These are phyloP conservation scores for Noccaea caerulescens DNA, from an alignment of 345 rosid genomes.

Conservation along the genomic window DNA sequence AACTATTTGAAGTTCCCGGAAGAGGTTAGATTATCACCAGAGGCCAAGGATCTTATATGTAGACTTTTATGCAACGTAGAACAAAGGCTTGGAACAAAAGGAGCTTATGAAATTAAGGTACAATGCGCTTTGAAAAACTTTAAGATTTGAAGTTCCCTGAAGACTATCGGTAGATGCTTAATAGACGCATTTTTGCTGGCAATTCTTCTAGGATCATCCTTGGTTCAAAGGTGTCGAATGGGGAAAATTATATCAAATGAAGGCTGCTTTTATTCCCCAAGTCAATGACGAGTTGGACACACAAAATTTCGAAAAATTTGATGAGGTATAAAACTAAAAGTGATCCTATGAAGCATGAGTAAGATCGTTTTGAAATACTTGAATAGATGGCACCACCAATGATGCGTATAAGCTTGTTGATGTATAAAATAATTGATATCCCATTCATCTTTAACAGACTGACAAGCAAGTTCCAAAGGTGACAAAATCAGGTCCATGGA, in stretches of 20 bases:
- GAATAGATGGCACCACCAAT: neutral
- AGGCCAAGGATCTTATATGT: slow-evolving; percentile 87
- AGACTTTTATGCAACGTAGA: slow-evolving; percentile 90
- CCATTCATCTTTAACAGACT: slow-evolving; percentile 50
- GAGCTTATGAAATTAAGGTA: slow-evolving; percentile 92
- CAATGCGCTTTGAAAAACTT: slow-evolving; percentile 54
- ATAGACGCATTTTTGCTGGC: slow-evolving; percentile 33
- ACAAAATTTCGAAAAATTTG: slow-evolving; percentile 96
- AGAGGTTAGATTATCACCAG: slow-evolving; percentile 88
- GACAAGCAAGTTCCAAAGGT: slow-evolving; percentile 61
- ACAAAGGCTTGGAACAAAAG: slow-evolving; percentile 92
- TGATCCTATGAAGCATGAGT: neutral
- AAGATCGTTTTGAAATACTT: neutral
- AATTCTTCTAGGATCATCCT: slow-evolving; percentile 71
- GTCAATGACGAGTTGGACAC: slow-evolving; percentile 98
- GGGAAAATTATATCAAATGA: slow-evolving; percentile 84
- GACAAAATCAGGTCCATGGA: slow-evolving; percentile 82
- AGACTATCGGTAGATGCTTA: neutral
- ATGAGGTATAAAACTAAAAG: slow-evolving; percentile 62
- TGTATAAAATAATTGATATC: neutral
- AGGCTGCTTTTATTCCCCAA: slow-evolving; percentile 95
- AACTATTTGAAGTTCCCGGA: slow-evolving; percentile 95
- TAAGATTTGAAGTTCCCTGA: slow-evolving; percentile 34
- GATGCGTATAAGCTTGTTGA: slow-evolving; percentile 5
- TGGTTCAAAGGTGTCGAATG: slow-evolving; percentile 88